Evolutionary conservation across 352 stramenopile genomes (phyloP), one percentile per base, ranked within the genome.

Genomic region (Pythium myriotylum): DNA sequence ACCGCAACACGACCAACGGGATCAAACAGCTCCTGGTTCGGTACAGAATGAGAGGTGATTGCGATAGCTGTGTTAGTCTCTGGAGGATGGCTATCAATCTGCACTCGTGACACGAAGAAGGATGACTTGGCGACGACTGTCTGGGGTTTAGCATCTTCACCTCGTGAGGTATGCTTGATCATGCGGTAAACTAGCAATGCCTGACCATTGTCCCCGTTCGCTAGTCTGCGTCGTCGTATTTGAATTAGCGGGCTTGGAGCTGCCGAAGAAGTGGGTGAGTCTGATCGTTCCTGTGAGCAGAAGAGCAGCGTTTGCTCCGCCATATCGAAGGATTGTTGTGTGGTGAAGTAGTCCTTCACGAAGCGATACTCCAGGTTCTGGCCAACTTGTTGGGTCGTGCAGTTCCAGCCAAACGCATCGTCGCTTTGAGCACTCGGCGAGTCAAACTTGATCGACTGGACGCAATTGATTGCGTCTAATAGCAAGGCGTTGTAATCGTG

Each of bases 351-450:
- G 6, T 39, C 17, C 49, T 70, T 70, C 41, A 22, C 22, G n/a
- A 65, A 26, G 0, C 22, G 32, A 37, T 57, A 70, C 33, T 57
- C 54, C 19, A 70, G 22, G 6, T 32, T 16, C 19, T 54, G 16
- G 12, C 29, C 54, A 5, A 33, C 40, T n/a, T 41, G 2, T 33
- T 68, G 46, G 2, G 26, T 26, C 33, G 40, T 40, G 27, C 42
- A 70, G 2, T 35, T 32, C 62, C 62, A 70, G 16, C 62, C 62
- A 46, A 70, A 63, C 1, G 61, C 53, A 14, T 64, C 48, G 4
- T 57, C 46, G 10, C 32, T 2, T 35, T 54, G 35, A n/a, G 14
- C n/a, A 1, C 24, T 37, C 23, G 56, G 42, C 14, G 22, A 26
- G 14, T 37, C 2, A 3, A 27, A 22, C n/a, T 55, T 22, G n/a